These are phyloP conservation scores for Lachancea dasiensis DNA, from an alignment of 805 yeast species.

Conservation along the genomic window DNA sequence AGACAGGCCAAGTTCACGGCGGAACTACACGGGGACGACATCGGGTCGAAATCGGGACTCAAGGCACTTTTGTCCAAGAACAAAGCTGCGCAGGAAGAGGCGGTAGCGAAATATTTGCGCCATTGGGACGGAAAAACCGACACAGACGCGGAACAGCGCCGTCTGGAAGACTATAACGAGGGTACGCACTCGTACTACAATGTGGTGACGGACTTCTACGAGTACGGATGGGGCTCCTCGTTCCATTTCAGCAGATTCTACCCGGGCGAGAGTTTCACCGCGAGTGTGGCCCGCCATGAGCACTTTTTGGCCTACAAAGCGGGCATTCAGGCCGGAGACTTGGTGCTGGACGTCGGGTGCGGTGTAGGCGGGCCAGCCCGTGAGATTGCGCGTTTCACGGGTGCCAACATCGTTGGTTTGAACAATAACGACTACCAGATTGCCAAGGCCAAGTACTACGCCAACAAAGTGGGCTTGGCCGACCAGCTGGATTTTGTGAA, in stretches of 20 bases:
- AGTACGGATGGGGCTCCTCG: constrained; percentile 98
- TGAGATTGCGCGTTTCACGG: constrained; percentile 89
- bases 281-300: constrained; percentile 96
- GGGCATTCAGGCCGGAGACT: constrained; percentile 70
- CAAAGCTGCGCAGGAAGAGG: constrained; percentile 72
- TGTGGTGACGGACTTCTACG: constrained; percentile 95
- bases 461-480: constrained; percentile 56
- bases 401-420: constrained; percentile 78
- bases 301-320: constrained; percentile 88
- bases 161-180: constrained; percentile 82
- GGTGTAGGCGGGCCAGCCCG: constrained; percentile 99
- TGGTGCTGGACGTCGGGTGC: constrained; percentile 95
- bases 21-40: constrained; percentile 77
- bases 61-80: constrained; percentile 73
- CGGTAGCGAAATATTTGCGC: constrained; percentile 85
- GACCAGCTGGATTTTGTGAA: constrained; percentile 80
- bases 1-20: constrained; percentile 61
- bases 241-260: constrained; percentile 96
- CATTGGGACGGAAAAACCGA: constrained; percentile 94
- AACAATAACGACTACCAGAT: constrained; percentile 97
- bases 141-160: constrained; percentile 57
- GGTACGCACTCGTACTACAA: constrained; percentile 94
- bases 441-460: constrained; percentile 81
- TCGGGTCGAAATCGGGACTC: constrained; percentile 61
- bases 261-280: constrained; percentile 87